A percentile compares a stretch with the other conserved stretches of the same genome.
Conservation (phyloP, 345 rosid species). For the Bruguiera gymnorhiza region DNA sequence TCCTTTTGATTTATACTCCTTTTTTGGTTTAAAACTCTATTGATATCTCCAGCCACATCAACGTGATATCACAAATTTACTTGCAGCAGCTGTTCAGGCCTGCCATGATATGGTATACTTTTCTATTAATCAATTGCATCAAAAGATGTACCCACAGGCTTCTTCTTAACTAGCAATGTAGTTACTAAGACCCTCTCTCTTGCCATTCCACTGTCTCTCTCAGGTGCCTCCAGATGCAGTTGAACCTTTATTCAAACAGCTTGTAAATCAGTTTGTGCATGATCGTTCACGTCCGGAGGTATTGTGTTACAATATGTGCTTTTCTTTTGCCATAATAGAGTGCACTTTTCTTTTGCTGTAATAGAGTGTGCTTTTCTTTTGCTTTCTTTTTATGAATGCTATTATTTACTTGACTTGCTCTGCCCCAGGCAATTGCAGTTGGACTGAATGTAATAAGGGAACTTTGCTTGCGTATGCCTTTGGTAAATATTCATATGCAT, state of each 20-base stretch:
- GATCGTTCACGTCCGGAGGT: constrained; percentile 95
- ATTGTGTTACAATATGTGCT: constrained; percentile 11
- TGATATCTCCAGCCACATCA: constrained; percentile 75
- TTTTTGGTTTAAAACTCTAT: not conserved
- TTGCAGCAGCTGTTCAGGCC: constrained; percentile 94
- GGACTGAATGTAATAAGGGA: constrained; percentile 88
- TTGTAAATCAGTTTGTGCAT: constrained; percentile 90
- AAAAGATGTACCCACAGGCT: not conserved
- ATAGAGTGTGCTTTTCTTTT: not conserved
- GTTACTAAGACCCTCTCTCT: not conserved
- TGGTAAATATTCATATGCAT: constrained; percentile 45
- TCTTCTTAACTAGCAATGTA: not conserved
- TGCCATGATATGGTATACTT: constrained; percentile 91
- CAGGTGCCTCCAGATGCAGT: constrained; percentile 99
- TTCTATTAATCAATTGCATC: constrained; percentile 11
- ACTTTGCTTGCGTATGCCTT: constrained; percentile 86
- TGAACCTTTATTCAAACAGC: constrained; percentile 86
- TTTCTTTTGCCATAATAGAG: not conserved
- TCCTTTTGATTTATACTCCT: not conserved
- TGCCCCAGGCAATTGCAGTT: constrained; percentile 76
- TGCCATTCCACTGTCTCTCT: not conserved
- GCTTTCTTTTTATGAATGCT: not conserved
- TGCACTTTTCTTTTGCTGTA: not conserved
- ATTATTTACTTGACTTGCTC: constrained; percentile 8
- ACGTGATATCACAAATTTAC: constrained; percentile 81